Base-by-base conservation (phyloP, 345 rosid genomes). In the Brassica nigra region DNA sequence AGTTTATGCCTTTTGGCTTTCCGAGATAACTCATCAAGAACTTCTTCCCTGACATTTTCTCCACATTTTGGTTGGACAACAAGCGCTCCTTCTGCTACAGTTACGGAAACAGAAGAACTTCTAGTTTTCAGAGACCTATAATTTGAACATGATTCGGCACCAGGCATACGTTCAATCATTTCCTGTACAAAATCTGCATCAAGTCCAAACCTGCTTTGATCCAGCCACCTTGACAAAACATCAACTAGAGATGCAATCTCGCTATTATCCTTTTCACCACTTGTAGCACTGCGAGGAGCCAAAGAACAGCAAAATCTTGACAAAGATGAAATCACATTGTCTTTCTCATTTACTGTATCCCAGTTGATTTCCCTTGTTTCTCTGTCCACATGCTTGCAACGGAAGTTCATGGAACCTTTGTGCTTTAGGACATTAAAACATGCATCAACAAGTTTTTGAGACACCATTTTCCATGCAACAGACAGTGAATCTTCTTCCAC, bases 141-240 rank as follows among this genome's bases (percentile, higher is more conserved):
- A 36, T 72, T 84, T 63, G 85, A 79, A 85, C 99, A 95, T 58
- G 85, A 81, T 62, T 87, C 85, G 5, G 81, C 85, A 82, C 88
- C 93, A 81, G 96, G 96, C 84, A 95, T 89, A 70, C 76, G 84
- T 83, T 91, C 99, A 72, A 93, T 83, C 59, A 89, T 88, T 86
- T 95, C 97, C 75, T 85, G 96, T 77, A 95, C 97, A 89, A 95
- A 91, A 68, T 90, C 97, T 49, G 90, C 77, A 62, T 95, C 99
- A 79, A 95, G 70, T 62, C 99, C 99, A 87, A 88, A 95, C 84
- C 99, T 90, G 82, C 92, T 95, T 82, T 87, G 92, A 76, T 83
- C 89, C 79, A 91, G 84, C 99, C 99, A 93, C 78, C 85, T 83
- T 72, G 80, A 75, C 76, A 95, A 82, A 34, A 81, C 82, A 80